Conservation (phyloP, 2,329 filamentous ascomycete species). For the Hypomyces perniciosus region DNA sequence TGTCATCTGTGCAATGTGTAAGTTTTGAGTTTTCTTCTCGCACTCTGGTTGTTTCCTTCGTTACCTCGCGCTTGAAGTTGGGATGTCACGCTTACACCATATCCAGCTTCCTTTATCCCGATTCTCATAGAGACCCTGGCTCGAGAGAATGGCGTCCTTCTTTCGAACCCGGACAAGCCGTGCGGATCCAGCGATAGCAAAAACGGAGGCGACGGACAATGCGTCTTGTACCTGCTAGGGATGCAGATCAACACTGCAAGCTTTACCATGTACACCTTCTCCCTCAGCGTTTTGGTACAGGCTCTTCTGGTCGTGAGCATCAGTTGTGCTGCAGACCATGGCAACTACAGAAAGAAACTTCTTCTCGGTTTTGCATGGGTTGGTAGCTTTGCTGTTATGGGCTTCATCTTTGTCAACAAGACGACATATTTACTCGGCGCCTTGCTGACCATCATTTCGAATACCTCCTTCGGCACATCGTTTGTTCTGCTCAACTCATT, state of each 20-base stretch:
- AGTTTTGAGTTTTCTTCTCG: slow-evolving; percentile 26
- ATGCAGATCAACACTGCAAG: slow-evolving; percentile 89
- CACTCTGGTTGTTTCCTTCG: neutral
- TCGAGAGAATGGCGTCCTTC: slow-evolving; percentile 81
- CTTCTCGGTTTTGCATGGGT: slow-evolving; percentile 78
- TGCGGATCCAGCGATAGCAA: slow-evolving; percentile 62
- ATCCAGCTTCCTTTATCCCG: slow-evolving; percentile 81
- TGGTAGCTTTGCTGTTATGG: slow-evolving; percentile 79
- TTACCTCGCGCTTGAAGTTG: too few relatives aligned
- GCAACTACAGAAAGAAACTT: slow-evolving; percentile 82
- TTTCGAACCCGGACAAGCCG: slow-evolving; percentile 68
- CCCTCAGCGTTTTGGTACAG: slow-evolving; percentile 82
- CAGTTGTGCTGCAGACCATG: slow-evolving; percentile 92
- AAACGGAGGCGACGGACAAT: slow-evolving; percentile 55
- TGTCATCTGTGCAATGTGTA: slow-evolving; percentile 74
- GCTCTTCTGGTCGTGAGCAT: slow-evolving; percentile 91
- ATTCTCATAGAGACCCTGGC: slow-evolving; percentile 92
- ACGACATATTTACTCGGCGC: slow-evolving; percentile 74
- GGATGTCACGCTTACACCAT: too few relatives aligned
- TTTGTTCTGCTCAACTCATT: slow-evolving; percentile 97
- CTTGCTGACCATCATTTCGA: slow-evolving; percentile 80
- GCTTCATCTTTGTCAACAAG: slow-evolving; percentile 73
- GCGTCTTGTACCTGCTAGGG: slow-evolving; percentile 75
- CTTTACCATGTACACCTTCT: slow-evolving; percentile 98
- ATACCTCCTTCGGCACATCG: slow-evolving; percentile 89